These are phyloP conservation scores for Cucurbita ficifolia DNA, from an alignment of 306 rosid genomes.

Conservation along the genomic window DNA sequence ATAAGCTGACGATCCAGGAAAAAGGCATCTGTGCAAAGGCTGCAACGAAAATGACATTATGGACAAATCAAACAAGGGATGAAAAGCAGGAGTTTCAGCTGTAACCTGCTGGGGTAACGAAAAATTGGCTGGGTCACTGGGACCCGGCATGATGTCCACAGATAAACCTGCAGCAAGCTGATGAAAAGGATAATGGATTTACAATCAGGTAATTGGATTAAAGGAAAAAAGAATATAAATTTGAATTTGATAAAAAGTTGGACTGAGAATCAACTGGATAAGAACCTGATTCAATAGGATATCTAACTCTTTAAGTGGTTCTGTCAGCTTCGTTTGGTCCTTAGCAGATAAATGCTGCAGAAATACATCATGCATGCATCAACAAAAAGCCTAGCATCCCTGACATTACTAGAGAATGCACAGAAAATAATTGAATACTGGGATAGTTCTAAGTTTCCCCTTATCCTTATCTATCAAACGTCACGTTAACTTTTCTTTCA, in stretches of 20 bases:
- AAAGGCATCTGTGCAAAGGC: conserved; percentile 82
- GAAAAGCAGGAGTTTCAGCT: not conserved
- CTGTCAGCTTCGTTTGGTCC: conserved; percentile 61
- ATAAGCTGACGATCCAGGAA: conserved; percentile 78
- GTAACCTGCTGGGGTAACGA: conserved; percentile 86
- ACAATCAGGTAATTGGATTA: not conserved
- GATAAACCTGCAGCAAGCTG: conserved; percentile 75
- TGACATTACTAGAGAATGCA: not conserved
- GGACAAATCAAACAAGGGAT: conserved; percentile 9
- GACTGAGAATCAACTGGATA: conserved; percentile 29
- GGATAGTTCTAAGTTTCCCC: not conserved
- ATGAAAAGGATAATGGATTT: conserved; percentile 13
- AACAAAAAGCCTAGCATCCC: not conserved
- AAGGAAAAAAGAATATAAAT: conserved; percentile 5
- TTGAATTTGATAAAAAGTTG: conserved; percentile 7
- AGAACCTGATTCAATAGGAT: conserved; percentile 82
- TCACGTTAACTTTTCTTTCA: not conserved
- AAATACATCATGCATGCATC: conserved; percentile 10
- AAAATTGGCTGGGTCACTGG: conserved; percentile 74
- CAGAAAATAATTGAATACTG: not conserved
- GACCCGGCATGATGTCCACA: conserved; percentile 94
- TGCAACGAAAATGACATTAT: conserved; percentile 35
- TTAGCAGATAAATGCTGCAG: conserved; percentile 57
- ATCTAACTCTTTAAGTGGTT: conserved; percentile 79
- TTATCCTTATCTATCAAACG: not conserved